Conservation (phyloP, 768 basidiomycete species). For the Phanerochaete sordida region DNA sequence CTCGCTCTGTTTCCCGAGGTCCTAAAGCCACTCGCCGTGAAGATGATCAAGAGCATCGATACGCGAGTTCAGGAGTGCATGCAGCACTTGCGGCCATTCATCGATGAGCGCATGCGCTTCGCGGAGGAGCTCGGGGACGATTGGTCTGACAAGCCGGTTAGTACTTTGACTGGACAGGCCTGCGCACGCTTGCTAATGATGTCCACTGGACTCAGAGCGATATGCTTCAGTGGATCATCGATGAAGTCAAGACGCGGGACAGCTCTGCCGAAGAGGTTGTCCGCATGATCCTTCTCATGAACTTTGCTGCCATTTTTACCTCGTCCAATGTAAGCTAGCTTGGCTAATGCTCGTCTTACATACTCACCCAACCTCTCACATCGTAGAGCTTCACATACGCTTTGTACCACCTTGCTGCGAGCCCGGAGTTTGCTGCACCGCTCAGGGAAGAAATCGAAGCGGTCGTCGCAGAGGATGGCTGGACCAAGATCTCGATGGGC, state of each 20-base stretch:
- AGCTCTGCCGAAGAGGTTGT: background rate
- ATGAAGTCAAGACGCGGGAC: background rate
- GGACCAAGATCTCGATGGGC: slow-evolving; percentile 26
- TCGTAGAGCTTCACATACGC: slow-evolving; percentile 20
- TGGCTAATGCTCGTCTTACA: too few species aligned
- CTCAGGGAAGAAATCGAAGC: slow-evolving; percentile 30
- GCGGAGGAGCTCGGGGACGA: slow-evolving; percentile 9
- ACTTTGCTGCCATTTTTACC: slow-evolving; percentile 20
- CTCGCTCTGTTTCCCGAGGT: slow-evolving; percentile 29
- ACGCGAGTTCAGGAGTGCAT: background rate
- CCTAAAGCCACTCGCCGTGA: slow-evolving; percentile 26
- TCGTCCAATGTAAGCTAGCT: slow-evolving; percentile 15
- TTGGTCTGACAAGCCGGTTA: slow-evolving; percentile 5
- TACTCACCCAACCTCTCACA: background rate
- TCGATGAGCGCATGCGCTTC: slow-evolving; percentile 12
- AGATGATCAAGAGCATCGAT: background rate
- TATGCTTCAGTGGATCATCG: slow-evolving; percentile 18
- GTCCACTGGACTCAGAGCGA: too few species aligned
- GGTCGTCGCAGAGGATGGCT: slow-evolving; percentile 19
- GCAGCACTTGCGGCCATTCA: slow-evolving; percentile 4
- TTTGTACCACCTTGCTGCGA: slow-evolving; percentile 26
- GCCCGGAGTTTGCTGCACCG: slow-evolving; percentile 23
- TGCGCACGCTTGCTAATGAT: too few species aligned
- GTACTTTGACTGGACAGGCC: too few species aligned
- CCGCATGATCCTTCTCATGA: slow-evolving; percentile 7